Evolutionary conservation across 1,284 basidiomycete species (phyloP).

Genomic region (Phenoliferia sp.): DNA sequence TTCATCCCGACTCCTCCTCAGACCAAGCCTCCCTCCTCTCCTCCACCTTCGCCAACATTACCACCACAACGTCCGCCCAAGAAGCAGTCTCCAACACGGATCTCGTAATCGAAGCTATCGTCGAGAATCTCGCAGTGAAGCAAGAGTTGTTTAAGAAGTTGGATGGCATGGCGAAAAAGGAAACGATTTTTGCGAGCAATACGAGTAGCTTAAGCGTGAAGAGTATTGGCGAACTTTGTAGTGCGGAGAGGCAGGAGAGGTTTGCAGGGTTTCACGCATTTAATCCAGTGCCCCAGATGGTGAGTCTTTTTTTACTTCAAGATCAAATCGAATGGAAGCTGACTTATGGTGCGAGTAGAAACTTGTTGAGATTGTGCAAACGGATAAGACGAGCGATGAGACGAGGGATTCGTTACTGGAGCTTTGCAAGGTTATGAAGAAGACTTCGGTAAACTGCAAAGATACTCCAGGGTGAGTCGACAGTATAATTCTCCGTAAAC

Average conservation of each 20-base stretch:
- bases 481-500: background rate
- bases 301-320: background rate
- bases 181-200: conserved; percentile 54
- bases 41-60: conserved; percentile 48
- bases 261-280: conserved; percentile 53
- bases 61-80: conserved; percentile 49
- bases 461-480: conserved; percentile 50
- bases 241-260: conserved; percentile 40
- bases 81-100: conserved; percentile 50
- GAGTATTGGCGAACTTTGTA: conserved; percentile 47
- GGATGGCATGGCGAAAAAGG: conserved; percentile 47
- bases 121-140: conserved; percentile 55
- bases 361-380: conserved; percentile 51
- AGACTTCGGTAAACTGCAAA: conserved; percentile 52
- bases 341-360: background rate
- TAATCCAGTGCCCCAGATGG: conserved; percentile 43
- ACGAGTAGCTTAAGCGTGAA: conserved; percentile 52
- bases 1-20: conserved; percentile 47
- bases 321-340: conserved; percentile 16
- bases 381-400: conserved; percentile 48
- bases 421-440: conserved; percentile 51
- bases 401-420: conserved; percentile 48
- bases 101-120: conserved; percentile 56
- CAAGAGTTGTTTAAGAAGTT: conserved; percentile 52
- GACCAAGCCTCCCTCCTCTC: conserved; percentile 42